Evolutionary conservation across 495 filamentous ascomycete genomes (phyloP), one percentile per base, ranked within the genome.

Genomic region (Penicillium argentinense): DNA sequence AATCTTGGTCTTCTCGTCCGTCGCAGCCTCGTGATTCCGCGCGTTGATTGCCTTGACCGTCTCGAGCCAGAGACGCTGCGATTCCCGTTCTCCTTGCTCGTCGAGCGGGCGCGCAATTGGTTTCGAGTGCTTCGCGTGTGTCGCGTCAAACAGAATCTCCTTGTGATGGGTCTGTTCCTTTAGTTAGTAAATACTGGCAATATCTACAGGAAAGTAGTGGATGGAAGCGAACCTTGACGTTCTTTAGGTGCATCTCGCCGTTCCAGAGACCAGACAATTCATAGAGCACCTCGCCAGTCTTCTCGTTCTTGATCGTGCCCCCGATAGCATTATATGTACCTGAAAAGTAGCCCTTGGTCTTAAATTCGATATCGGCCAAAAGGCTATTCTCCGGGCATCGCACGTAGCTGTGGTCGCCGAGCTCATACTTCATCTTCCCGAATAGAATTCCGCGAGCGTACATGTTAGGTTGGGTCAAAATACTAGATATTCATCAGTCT

Each of bases 381-480:
- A 97, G 73, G 30, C 87, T 82, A 19, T 86, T 72, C 64, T 97
- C 95, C 1, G 93, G 87, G 66, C 92, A 99, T 48, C 83, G 79
- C n/a, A 97, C 87, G 55, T 86, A 89, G 68, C 91, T 95, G 71
- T 96, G 91, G 64, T 99, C 93, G 27, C 93, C 93, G 14, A 99
- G 80, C 70, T 99, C 93, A 68, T 97, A 99, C 67, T 96, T 97
- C 93, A 99, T 97, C 68, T 96, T 97, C 16, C 93, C 93, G 59
- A 99, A 97, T 9, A 99, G 73, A 45, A 99, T 97, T 18, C 93
- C 93, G 45, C 93, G 82, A 26, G 92, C 95, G 67, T 99, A 99
- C 91, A 99, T 99, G 66, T 99, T 99, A 5, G 93, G 93, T 62
- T 99, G 93, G 0, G 93, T 97, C 42, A 97, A 64, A 56, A 92